Conservation (phyloP, 2,329 filamentous ascomycete species). For the Alternaria metachromatica region DNA sequence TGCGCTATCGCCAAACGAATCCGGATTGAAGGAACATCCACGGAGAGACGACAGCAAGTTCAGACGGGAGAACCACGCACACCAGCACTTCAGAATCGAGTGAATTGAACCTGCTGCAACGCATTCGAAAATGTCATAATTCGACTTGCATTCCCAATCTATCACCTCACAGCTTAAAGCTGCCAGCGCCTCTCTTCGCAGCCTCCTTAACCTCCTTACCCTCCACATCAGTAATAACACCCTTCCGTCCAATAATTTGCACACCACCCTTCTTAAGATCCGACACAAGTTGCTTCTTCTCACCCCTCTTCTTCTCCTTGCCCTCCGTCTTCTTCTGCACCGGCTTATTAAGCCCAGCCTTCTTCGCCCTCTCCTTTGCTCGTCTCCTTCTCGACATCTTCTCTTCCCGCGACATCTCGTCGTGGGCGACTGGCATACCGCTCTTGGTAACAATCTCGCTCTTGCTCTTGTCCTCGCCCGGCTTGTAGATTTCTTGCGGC, state of each 20-base stretch:
- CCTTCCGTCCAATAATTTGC: constrained; percentile 89
- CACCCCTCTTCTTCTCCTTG: constrained; percentile 64
- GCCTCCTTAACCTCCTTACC: constrained; percentile 70
- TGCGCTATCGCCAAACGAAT: neutral
- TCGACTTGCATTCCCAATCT: neutral
- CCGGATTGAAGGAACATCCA: neutral
- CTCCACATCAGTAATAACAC: constrained; percentile 81
- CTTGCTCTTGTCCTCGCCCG: constrained; percentile 70
- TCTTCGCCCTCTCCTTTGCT: constrained; percentile 84
- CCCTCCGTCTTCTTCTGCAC: constrained; percentile 50
- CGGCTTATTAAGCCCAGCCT: constrained; percentile 63
- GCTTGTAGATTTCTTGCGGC: constrained; percentile 91
- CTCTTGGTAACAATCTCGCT: constrained; percentile 79
- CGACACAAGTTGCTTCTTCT: constrained; percentile 65
- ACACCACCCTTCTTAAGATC: constrained; percentile 85
- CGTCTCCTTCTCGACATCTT: constrained; percentile 77
- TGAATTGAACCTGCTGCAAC: neutral
- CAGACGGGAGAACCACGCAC: neutral
- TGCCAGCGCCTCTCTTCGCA: constrained; percentile 37
- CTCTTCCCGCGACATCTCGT: constrained; percentile 89
- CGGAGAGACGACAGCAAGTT: neutral
- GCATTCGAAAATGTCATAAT: accelerated
- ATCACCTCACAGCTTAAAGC: constrained; percentile 40
- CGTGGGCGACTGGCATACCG: constrained; percentile 77
- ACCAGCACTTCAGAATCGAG: neutral